Percentiles rank a stretch among this genome's conserved stretches.
phyloP scores from a whole-genome alignment of 2,329 filamentous ascomycete species.

The Verticillium longisporum region DNA sequence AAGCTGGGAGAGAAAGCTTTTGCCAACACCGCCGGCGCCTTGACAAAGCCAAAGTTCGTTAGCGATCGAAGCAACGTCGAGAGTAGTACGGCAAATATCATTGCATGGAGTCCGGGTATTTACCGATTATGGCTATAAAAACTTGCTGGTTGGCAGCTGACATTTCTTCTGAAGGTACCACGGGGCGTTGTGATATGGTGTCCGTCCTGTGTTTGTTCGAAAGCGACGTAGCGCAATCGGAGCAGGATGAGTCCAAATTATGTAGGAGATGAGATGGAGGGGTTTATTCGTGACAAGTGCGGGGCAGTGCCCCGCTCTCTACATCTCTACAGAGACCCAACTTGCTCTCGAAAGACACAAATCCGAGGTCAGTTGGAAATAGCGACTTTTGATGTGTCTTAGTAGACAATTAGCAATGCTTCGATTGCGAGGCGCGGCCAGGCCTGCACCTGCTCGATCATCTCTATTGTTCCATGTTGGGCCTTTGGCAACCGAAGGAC shows the following conservation, averaged over 20 bases:
- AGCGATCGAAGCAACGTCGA: no score
- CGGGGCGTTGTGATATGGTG: background rate
- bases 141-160: slow-evolving; percentile 35
- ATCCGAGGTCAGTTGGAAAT: no score
- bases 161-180: slow-evolving; percentile 22
- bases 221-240: background rate
- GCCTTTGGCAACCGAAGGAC: background rate
- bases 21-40: slow-evolving; percentile 92
- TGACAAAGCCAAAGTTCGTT: slow-evolving; percentile 6
- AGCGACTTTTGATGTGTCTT: no score
- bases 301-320: background rate
- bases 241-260: background rate
- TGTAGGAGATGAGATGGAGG: background rate
- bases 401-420: no score
- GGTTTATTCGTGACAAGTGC: background rate
- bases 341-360: no score
- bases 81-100: no score
- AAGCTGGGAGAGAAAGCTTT: slow-evolving; percentile 82
- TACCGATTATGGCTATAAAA: slow-evolving; percentile 47
- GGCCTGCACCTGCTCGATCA: no score
- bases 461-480: no score
- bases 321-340: no score
- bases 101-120: background rate
- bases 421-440: no score
- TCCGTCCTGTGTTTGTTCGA: background rate